Percentiles rank a stretch among this genome's conserved stretches.
phyloP scores from a whole-genome alignment of 768 basidiomycete species.

The Nidularia pulvinata region DNA sequence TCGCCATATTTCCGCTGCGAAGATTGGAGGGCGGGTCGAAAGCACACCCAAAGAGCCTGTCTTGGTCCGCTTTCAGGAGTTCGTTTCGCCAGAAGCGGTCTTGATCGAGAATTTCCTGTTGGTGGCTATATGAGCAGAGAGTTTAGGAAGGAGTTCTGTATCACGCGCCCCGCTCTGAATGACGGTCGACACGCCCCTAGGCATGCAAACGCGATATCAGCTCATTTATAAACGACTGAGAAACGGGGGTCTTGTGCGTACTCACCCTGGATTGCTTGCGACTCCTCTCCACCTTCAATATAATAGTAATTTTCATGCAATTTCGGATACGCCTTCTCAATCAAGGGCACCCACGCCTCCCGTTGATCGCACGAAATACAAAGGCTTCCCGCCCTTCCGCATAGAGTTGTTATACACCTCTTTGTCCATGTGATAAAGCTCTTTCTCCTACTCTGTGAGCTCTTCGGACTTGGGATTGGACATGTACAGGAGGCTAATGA shows the following conservation, averaged over 20 bases:
- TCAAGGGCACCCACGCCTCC: slow-evolving; percentile 57
- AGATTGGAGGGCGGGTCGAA: slow-evolving; percentile 33
- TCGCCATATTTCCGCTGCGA: slow-evolving; percentile 13
- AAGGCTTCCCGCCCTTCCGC: slow-evolving; percentile 40
- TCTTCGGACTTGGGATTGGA: slow-evolving; percentile 53
- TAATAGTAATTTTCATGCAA: slow-evolving; percentile 50
- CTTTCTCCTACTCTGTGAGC: slow-evolving; percentile 32
- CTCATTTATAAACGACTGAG: too few species aligned
- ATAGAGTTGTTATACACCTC: slow-evolving; percentile 41
- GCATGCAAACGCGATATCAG: too few species aligned
- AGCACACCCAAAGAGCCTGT: slow-evolving; percentile 53
- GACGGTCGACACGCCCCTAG: slow-evolving; percentile 41
- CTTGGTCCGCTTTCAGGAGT: slow-evolving; percentile 45
- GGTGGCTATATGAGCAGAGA: too few species aligned
- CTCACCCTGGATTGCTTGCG: slow-evolving; percentile 52
- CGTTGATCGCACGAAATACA: slow-evolving; percentile 50
- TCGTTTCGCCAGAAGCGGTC: slow-evolving; percentile 57
- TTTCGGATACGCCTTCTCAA: slow-evolving; percentile 63
- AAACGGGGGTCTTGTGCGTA: too few species aligned
- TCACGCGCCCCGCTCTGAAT: slow-evolving; percentile 24
- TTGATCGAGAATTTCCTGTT: slow-evolving; percentile 43
- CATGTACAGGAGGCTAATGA: slow-evolving; percentile 42
- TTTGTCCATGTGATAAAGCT: slow-evolving; percentile 50
- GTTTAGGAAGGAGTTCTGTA: too few species aligned
- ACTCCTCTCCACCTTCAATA: slow-evolving; percentile 36